These are phyloP conservation scores for Calocera viscosa DNA, from an alignment of 768 basidiomycete genomes.

Conservation along the genomic window DNA sequence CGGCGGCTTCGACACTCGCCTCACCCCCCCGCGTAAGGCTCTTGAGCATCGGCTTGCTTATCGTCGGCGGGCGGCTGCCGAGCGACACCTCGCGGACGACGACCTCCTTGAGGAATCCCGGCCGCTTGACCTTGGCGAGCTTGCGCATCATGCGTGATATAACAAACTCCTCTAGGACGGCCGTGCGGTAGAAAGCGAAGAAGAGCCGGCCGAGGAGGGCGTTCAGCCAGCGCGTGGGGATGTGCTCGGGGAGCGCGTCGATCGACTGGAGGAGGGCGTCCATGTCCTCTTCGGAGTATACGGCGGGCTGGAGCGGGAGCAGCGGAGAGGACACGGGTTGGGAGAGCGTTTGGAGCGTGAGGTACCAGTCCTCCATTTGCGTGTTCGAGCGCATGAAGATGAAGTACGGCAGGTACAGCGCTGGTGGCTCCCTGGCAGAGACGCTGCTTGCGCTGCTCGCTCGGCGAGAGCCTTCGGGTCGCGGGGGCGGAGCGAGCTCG, in stretches of 20 bases:
- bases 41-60: conserved; percentile 97
- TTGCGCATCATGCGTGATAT: conserved; percentile 87
- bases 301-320: conserved; percentile 38
- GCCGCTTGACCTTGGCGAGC: conserved; percentile 79
- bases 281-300: conserved; percentile 75
- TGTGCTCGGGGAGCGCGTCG: conserved; percentile 88
- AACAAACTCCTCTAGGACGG: conserved; percentile 68
- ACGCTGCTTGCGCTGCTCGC: neutral
- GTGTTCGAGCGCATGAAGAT: conserved; percentile 78
- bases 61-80: conserved; percentile 67
- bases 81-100: conserved; percentile 81
- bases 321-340: conserved; percentile 35
- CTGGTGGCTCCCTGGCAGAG: conserved; percentile 22
- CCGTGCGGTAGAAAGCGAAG: conserved; percentile 81
- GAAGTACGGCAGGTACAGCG: conserved; percentile 67
- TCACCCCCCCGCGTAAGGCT: conserved; percentile 91
- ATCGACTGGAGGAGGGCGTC: conserved; percentile 65
- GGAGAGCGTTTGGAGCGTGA: conserved; percentile 59
- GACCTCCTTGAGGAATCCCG: conserved; percentile 72
- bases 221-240: conserved; percentile 95
- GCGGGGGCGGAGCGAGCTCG: conserved; percentile 26
- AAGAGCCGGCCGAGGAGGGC: conserved; percentile 86
- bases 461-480: conserved; percentile 22
- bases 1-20: conserved; percentile 73
- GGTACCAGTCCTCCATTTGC: conserved; percentile 97